Evolutionary conservation across 495 filamentous ascomycete genomes (phyloP).

Genomic region (Parathielavia appendiculata): DNA sequence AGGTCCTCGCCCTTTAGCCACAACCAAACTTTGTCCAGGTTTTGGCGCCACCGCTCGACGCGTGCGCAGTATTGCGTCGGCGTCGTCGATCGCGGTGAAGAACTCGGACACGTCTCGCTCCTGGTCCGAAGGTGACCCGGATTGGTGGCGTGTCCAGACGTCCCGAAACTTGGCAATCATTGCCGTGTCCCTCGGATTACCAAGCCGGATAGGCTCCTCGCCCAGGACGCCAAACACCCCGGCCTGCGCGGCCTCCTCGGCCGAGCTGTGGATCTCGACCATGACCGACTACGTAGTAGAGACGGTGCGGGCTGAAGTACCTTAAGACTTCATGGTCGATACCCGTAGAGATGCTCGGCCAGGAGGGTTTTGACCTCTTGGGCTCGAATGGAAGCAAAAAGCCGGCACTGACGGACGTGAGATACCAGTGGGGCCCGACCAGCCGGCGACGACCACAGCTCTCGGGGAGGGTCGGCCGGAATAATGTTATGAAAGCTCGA

Average conservation of each 20-base stretch:
- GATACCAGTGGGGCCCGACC: neutral
- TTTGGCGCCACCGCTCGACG: neutral
- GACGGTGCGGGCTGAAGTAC: neutral
- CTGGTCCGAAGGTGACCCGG: neutral
- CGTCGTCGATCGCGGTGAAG: neutral
- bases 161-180: neutral
- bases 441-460: slow-evolving; percentile 1
- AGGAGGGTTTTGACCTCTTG: neutral
- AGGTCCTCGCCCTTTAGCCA: neutral
- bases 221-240: neutral
- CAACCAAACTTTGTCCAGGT: neutral
- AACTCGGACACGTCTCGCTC: neutral
- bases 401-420: neutral
- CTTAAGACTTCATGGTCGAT: neutral
- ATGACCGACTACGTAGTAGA: slow-evolving; percentile 4
- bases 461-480: neutral
- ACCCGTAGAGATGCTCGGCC: neutral
- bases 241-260: neutral
- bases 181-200: neutral
- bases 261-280: slow-evolving; percentile 1
- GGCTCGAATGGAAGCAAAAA: neutral
- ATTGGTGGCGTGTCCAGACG: slow-evolving; percentile 1
- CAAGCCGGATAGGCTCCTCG: neutral
- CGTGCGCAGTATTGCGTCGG: neutral
- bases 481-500: neutral